Conservation (phyloP, 164 flowering plant species). For the Buxus sempervirens region DNA sequence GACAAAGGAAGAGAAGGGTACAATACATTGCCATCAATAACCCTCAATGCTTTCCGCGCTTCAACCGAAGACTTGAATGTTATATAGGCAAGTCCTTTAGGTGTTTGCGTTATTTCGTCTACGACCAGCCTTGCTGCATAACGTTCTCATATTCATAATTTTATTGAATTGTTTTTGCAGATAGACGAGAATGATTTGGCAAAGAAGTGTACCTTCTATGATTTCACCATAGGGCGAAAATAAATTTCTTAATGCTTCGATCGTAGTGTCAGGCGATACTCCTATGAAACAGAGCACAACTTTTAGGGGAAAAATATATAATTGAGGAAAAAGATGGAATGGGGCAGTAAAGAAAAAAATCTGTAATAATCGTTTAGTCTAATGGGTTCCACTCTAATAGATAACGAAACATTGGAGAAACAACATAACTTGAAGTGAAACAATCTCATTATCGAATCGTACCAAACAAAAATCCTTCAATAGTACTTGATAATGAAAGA, state of each 20-base stretch:
- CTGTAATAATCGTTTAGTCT: no score
- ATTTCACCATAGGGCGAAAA: conserved; percentile 67
- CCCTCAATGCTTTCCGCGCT: conserved; percentile 62
- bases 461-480: no score
- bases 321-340: not conserved
- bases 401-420: no score
- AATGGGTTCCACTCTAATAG: no score
- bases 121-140: conserved; percentile 51
- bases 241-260: conserved; percentile 32
- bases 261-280: conserved; percentile 56
- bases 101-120: conserved; percentile 54
- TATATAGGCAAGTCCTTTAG: conserved; percentile 88
- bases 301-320: not conserved
- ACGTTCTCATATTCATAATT: no score
- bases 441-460: no score
- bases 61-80: conserved; percentile 48
- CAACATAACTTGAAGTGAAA: no score
- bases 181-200: not conserved
- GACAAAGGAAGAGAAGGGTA: not conserved
- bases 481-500: no score
- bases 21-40: conserved; percentile 72
- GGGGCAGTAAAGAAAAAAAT: no score
- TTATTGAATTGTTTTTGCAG: no score
- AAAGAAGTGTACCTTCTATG: conserved; percentile 42
- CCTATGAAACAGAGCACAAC: conserved; percentile 28